A percentile compares a stretch with the other conserved stretches of the same genome.
These are phyloP conservation scores for Piper betle DNA, from an alignment of 164 flowering plant genomes.

Conservation along the genomic window DNA sequence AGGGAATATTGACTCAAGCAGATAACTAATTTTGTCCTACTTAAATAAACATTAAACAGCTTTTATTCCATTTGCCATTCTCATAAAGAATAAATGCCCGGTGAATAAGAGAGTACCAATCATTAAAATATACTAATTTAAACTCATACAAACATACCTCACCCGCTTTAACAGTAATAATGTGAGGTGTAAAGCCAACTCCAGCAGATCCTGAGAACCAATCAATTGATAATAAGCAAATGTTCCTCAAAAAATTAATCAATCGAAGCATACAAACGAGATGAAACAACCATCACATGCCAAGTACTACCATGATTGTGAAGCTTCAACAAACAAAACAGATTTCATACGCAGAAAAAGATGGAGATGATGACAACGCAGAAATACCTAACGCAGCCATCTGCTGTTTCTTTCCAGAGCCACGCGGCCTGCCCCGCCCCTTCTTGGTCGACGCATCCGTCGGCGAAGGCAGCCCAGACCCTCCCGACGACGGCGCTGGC, in stretches of 20 bases:
- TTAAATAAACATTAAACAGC: too few relatives aligned
- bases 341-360: too few relatives aligned
- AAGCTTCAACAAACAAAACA: too few relatives aligned
- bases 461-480: conserved; percentile 28
- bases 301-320: too few relatives aligned
- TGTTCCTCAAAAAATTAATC: too few relatives aligned
- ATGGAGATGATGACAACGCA: too few relatives aligned
- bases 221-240: not conserved
- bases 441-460: conserved; percentile 31
- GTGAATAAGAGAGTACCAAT: not conserved
- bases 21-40: too few relatives aligned
- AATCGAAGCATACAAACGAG: too few relatives aligned
- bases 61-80: too few relatives aligned
- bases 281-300: too few relatives aligned
- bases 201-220: conserved; percentile 53
- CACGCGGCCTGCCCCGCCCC: conserved; percentile 67
- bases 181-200: conserved; percentile 77
- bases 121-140: not conserved
- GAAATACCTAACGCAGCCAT: conserved; percentile 44
- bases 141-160: conserved; percentile 42
- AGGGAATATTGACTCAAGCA: too few relatives aligned
- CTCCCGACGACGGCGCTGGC: conserved; percentile 69
- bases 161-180: conserved; percentile 76
- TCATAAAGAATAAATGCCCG: too few relatives aligned
- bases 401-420: conserved; percentile 58